Conservation (phyloP, 1,139 yeast species). For the Blastobotrys niveus region DNA sequence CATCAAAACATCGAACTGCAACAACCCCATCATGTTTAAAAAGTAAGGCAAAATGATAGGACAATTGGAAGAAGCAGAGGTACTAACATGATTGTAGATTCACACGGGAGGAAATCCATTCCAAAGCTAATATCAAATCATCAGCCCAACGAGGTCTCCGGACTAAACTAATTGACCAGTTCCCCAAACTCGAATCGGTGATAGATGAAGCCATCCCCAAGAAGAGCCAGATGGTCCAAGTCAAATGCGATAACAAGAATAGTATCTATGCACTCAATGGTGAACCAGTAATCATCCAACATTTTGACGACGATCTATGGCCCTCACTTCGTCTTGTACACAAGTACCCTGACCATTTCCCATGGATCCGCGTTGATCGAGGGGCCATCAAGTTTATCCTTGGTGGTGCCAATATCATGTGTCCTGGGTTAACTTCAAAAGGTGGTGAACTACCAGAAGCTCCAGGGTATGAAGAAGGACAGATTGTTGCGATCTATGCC, state of each 20-base stretch:
- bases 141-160: slow-evolving; percentile 85
- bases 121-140: slow-evolving; percentile 86
- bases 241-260: slow-evolving; percentile 86
- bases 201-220: slow-evolving; percentile 85
- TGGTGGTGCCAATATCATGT: slow-evolving; percentile 94
- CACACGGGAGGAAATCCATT: slow-evolving; percentile 79
- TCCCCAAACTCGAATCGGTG: slow-evolving; percentile 63
- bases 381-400: slow-evolving; percentile 94
- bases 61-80: not conserved
- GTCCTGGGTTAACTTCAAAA: slow-evolving; percentile 90
- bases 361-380: slow-evolving; percentile 84
- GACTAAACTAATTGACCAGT: slow-evolving; percentile 63
- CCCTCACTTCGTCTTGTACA: slow-evolving; percentile 78
- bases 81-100: slow-evolving; percentile 47
- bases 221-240: slow-evolving; percentile 74
- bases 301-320: slow-evolving; percentile 68
- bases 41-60: slow-evolving; percentile 14
- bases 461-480: slow-evolving; percentile 50
- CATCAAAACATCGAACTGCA: not conserved
- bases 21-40: slow-evolving; percentile 16
- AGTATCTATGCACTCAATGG: slow-evolving; percentile 70
- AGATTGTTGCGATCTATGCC: slow-evolving; percentile 76
- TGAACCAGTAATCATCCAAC: slow-evolving; percentile 74
- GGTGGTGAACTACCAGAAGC: slow-evolving; percentile 83
- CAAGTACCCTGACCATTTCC: slow-evolving; percentile 55